Conservation (phyloP, 164 flowering plant species). For the Macadamia integrifolia region DNA sequence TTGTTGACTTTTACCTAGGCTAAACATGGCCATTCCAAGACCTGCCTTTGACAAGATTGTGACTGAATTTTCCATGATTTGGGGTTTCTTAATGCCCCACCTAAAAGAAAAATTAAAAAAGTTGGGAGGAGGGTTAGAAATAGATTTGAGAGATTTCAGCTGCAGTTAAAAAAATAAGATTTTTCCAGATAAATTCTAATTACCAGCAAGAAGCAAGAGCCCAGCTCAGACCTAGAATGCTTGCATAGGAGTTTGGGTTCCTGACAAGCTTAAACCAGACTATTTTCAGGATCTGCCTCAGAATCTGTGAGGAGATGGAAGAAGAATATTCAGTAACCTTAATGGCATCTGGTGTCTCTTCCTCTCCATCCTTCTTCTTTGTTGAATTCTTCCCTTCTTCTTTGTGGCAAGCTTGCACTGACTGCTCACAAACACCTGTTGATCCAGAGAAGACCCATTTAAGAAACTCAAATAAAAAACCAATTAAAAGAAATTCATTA, state of each 20-base stretch:
- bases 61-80: conserved; percentile 29
- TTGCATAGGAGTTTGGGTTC: conserved; percentile 44
- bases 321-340: neutral
- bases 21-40: conserved; percentile 48
- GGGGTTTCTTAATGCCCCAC: conserved; percentile 31
- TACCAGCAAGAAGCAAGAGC: conserved; percentile 34
- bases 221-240: conserved; percentile 35
- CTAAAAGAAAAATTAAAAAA: conserved; percentile 8
- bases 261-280: conserved; percentile 34
- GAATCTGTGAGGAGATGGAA: conserved; percentile 17
- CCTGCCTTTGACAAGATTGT: conserved; percentile 36
- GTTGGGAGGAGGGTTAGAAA: neutral
- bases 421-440: conserved; percentile 17
- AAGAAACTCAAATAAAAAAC: neutral
- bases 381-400: conserved; percentile 9
- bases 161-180: neutral
- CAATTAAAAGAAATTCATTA: neutral
- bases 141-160: neutral
- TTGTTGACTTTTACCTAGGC: conserved; percentile 30
- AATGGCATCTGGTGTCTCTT: neutral
- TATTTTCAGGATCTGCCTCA: conserved; percentile 22
- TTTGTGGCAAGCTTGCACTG: conserved; percentile 17
- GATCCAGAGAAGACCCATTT: neutral
- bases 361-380: conserved; percentile 1
- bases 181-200: neutral